Evolutionary conservation across 2,329 filamentous ascomycete genomes (phyloP).

Genomic region (Trichoderma polysporum): DNA sequence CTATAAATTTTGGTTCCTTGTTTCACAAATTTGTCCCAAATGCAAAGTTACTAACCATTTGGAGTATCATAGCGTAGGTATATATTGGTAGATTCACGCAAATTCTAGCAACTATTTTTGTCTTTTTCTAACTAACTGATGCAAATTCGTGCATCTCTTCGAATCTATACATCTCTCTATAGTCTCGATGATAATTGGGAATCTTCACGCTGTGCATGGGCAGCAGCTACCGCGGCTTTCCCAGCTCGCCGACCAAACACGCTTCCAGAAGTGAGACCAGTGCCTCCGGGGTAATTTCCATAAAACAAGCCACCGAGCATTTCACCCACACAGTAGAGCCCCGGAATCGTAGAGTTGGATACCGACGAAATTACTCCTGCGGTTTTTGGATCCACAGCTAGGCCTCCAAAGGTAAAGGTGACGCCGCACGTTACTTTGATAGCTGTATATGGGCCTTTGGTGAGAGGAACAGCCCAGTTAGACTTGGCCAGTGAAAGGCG

Average conservation of each 20-base stretch:
- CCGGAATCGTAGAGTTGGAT: slow-evolving; percentile 48
- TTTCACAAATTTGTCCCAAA: too few relatives aligned
- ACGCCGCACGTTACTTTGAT: slow-evolving; percentile 64
- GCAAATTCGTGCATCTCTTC: too few relatives aligned
- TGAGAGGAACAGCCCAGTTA: slow-evolving; percentile 64
- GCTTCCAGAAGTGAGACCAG: slow-evolving; percentile 59
- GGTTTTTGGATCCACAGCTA: slow-evolving; percentile 55
- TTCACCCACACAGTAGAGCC: slow-evolving; percentile 62
- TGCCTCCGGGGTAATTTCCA: slow-evolving; percentile 63
- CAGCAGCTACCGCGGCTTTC: slow-evolving; percentile 33
- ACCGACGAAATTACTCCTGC: slow-evolving; percentile 50
- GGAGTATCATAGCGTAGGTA: too few relatives aligned
- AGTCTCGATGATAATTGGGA: too few relatives aligned
- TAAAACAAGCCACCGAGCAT: slow-evolving; percentile 67
- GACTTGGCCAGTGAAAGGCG: slow-evolving; percentile 55
- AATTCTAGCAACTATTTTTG: too few relatives aligned
- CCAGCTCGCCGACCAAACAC: slow-evolving; percentile 50
- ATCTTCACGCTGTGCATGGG: too few relatives aligned
- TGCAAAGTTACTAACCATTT: too few relatives aligned
- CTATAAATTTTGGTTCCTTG: too few relatives aligned
- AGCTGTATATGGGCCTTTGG: slow-evolving; percentile 58
- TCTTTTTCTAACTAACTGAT: too few relatives aligned
- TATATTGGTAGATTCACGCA: too few relatives aligned
- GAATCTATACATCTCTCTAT: too few relatives aligned
- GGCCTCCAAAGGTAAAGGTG: slow-evolving; percentile 67